Conservation (phyloP, 2,329 filamentous ascomycete species). For the Pseudogymnoascus sp. region DNA sequence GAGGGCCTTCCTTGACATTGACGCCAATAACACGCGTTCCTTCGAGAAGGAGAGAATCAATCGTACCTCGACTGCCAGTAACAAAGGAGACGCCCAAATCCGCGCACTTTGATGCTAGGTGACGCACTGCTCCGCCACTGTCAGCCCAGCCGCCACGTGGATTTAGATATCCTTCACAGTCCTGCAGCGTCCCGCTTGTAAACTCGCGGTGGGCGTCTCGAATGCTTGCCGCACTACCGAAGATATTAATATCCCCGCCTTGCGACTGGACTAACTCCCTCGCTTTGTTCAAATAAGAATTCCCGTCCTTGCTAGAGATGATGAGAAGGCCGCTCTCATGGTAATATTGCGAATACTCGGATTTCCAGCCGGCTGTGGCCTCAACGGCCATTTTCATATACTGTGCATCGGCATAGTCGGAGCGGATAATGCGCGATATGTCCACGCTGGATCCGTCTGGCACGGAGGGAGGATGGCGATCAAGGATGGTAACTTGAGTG, state of each 20-base stretch:
- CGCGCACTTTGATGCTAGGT: constrained; percentile 15
- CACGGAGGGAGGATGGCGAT: constrained; percentile 52
- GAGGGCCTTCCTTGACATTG: constrained; percentile 36
- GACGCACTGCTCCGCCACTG: constrained; percentile 17
- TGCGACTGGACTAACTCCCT: not conserved
- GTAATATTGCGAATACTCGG: not conserved
- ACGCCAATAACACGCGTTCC: not conserved
- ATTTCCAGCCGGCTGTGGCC: not conserved
- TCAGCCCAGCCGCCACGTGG: constrained; percentile 16
- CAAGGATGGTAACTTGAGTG: constrained; percentile 52
- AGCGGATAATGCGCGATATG: constrained; percentile 57
- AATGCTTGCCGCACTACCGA: not conserved
- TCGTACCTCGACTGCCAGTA: constrained; percentile 25
- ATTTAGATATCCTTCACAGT: constrained; percentile 6
- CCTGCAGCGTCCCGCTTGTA: not conserved
- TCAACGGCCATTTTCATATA: constrained; percentile 3
- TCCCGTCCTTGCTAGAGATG: not conserved
- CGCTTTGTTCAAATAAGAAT: not conserved
- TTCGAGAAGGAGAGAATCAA: constrained; percentile 9
- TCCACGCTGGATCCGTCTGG: constrained; percentile 55
- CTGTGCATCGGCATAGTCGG: constrained; percentile 69
- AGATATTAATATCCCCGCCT: not conserved
- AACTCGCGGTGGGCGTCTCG: not conserved
- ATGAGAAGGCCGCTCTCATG: not conserved
- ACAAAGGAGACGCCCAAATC: constrained; percentile 37